Evolutionary conservation across 306 rosid genomes (phyloP), one percentile per base, ranked within the genome.

Genomic region (Datisca glomerata): DNA sequence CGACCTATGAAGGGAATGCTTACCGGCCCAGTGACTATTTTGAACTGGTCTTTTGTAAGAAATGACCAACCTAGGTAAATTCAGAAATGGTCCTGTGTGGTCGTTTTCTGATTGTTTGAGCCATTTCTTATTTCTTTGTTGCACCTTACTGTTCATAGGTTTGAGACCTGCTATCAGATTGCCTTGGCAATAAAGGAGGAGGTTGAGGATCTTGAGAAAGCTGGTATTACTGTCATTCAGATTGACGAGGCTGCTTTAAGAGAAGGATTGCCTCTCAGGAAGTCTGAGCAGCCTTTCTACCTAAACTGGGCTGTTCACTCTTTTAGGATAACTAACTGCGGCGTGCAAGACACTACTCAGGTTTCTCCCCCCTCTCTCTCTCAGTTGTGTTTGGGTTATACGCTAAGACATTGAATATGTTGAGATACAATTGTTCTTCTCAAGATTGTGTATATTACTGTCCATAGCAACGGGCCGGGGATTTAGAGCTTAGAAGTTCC

Each of bases 1-100:
- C 76, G 76, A 31, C 93, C 95, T 65, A 85, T 85, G 96, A 85
- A 85, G 82, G 96, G 96, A 61, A 85, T 85, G 96, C 96, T 85
- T 70, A 85, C 96, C 0, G 96, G 96, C 58, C 96, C 96, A 2
- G 96, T 85, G 34, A 85, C 96, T 68, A 85, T 85, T 66, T 93
- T 85, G 45, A 85, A 85, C 84, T 85, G 95, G 95, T 85, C 95
- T 28, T 85, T 85, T 18, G 95, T 85, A n/a, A 65, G 96, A 43
- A 75, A 74, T 27, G 96, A 85, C 47, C 96, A 85, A 47, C 96
- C 93, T 5, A 76, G 85, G 93, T 80, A 66, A 55, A 45, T n/a
- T n/a, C n/a, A n/a, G n/a, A n/a, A n/a, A n/a, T n/a, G n/a, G n/a
- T n/a, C n/a, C n/a, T n/a, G n/a, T n/a, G n/a, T n/a, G n/a, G n/a